Evolutionary conservation across 495 filamentous ascomycete species (phyloP), one percentile per base, ranked within the genome.

Genomic region (Neurospora sp.): DNA sequence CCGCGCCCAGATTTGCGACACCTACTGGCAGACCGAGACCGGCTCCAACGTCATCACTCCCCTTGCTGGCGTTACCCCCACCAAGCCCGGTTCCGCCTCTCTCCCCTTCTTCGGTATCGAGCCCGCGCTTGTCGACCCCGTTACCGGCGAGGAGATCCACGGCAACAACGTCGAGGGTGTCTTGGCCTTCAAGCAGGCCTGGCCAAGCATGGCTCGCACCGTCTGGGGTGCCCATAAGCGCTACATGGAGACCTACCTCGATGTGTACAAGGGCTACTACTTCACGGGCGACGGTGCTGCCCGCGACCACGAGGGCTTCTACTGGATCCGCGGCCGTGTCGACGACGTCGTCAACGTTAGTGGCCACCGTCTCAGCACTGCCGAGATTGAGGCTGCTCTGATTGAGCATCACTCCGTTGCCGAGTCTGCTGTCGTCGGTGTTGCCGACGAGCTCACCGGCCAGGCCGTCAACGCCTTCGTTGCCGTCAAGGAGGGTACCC

Each of bases 1-100:
- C 83, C 91, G 95, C 79, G 92, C 94, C 53, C 96, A 98, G 79
- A 86, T 99, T 82, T 91, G 96, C 48, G 96, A 99, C 81, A 99
- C 96, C 66, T 99, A 99, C 87, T 99, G 96, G 96, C 96, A 99
- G 90, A 99, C 96, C 74, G 96, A 99, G 86, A 99, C 96, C 11
- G 96, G 96, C 71, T 98, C 94, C 68, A 91, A 98, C 80, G 94
- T 97, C 75, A 93, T 94, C 76, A 90, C 91, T 6, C 91, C 91
- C 18, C 87, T 94, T 38, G 91, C 87, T 42, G 92, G 91, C 77
- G 83, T 92, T 39, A 94, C 91, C 10, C 91, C 92, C 7, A 93
- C 92, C 40, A 94, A 94, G 81, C 91, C 91, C 40, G 91, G 91
- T 61, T 90, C 87, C 75, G 91, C 91, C 7, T 92, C 91, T 3